phyloP scores from a whole-genome alignment of 2,329 filamentous ascomycete genomes.

The Onygenales sp. region DNA sequence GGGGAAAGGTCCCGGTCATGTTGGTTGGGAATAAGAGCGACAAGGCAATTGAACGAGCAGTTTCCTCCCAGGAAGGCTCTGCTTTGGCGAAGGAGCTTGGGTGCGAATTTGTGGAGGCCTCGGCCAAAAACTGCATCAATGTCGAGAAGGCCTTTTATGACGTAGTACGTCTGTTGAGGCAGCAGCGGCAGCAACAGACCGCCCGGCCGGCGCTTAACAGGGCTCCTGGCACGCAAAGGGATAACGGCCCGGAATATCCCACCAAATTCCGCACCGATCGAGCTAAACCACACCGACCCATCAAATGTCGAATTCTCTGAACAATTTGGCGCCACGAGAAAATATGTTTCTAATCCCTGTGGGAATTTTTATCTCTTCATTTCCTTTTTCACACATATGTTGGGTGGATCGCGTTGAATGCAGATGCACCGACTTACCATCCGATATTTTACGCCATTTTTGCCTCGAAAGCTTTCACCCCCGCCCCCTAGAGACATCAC shows the following conservation, averaged over 20 bases:
- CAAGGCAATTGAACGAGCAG: conserved; percentile 87
- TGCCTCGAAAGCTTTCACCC: not conserved
- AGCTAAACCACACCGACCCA: conserved; percentile 21
- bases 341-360: not conserved
- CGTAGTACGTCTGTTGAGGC: conserved; percentile 80
- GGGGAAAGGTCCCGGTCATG: conserved; percentile 80
- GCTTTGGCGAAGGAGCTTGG: conserved; percentile 84
- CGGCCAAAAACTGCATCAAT: conserved; percentile 96
- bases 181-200: conserved; percentile 56
- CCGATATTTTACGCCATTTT: not conserved
- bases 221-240: conserved; percentile 27
- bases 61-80: conserved; percentile 91
- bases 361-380: not conserved
- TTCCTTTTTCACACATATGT: not conserved
- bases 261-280: conserved; percentile 31
- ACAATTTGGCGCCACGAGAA: not conserved
- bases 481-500: not conserved
- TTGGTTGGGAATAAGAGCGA: conserved; percentile 98
- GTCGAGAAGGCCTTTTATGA: conserved; percentile 98
- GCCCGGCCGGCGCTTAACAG: conserved; percentile 27
- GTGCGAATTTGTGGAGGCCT: conserved; percentile 95
- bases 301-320: conserved; percentile 32
- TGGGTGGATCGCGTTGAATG: not conserved
- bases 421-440: not conserved
- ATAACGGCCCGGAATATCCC: conserved; percentile 29